phyloP scores from a whole-genome alignment of 345 rosid species.

The Lepidium sativum region DNA sequence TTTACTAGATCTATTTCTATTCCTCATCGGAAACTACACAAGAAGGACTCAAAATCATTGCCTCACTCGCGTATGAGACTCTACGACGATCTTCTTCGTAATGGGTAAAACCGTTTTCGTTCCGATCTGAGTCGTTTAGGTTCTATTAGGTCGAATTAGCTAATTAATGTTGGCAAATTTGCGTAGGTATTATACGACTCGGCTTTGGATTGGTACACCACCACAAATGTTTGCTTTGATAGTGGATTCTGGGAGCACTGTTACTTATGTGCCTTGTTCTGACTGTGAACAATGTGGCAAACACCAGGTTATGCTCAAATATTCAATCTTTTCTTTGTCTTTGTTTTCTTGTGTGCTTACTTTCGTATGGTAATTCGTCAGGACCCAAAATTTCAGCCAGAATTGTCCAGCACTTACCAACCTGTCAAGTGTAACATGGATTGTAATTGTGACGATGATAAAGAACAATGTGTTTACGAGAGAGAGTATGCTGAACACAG shows the following conservation, averaged over 20 bases:
- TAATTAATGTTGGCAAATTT: not conserved
- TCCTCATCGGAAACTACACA: conserved; percentile 50
- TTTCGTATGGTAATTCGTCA: conserved; percentile 19
- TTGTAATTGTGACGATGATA: conserved; percentile 58
- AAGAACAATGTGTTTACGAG: conserved; percentile 65
- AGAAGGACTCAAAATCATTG: conserved; percentile 29
- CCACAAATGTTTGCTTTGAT: conserved; percentile 87
- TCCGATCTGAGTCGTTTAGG: not conserved
- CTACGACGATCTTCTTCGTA: conserved; percentile 83
- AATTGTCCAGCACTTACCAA: conserved; percentile 58
- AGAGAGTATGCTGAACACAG: conserved; percentile 90
- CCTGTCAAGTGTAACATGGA: conserved; percentile 73
- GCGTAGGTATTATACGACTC: conserved; percentile 69
- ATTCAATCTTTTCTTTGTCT: not conserved
- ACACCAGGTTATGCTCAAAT: conserved; percentile 49
- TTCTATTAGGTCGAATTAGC: no score
- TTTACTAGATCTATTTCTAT: conserved; percentile 10
- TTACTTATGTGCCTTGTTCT: conserved; percentile 85
- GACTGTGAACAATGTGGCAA: conserved; percentile 72
- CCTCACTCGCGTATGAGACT: conserved; percentile 81
- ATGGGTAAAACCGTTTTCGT: conserved; percentile 42
- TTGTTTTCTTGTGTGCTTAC: not conserved
- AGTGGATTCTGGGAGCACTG: conserved; percentile 87
- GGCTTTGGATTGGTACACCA: conserved; percentile 93
- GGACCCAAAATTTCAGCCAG: conserved; percentile 88